These are phyloP conservation scores for Pyronema domesticum DNA, from an alignment of 495 filamentous ascomycete species.

Conservation along the genomic window DNA sequence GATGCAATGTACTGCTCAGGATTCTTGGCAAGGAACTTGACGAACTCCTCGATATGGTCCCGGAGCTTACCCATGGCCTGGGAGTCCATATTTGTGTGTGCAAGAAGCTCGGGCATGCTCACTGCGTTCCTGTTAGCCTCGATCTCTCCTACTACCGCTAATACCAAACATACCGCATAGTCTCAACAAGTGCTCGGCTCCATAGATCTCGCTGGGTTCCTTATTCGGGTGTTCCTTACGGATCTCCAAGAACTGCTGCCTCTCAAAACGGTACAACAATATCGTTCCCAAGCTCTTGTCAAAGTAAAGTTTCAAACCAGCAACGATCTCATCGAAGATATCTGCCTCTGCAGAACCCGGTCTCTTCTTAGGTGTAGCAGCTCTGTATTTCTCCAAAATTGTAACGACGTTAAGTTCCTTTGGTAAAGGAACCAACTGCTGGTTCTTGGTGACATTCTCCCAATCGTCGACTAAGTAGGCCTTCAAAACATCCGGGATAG, in stretches of 20 bases:
- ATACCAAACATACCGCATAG: conserved; percentile 51
- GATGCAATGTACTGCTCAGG: conserved; percentile 54
- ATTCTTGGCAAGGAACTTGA: conserved; percentile 60
- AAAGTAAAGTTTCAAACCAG: conserved; percentile 79
- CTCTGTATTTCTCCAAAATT: conserved; percentile 63
- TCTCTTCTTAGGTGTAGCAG: conserved; percentile 44
- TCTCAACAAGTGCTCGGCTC: conserved; percentile 74
- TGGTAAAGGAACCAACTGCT: conserved; percentile 68
- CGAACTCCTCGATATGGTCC: conserved; percentile 69
- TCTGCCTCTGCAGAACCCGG: conserved; percentile 51
- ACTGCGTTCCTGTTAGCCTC: conserved; percentile 34
- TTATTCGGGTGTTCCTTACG: conserved; percentile 40
- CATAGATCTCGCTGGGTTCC: conserved; percentile 61
- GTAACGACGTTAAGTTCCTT: conserved; percentile 51
- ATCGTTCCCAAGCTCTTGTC: conserved; percentile 70
- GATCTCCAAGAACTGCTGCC: conserved; percentile 62
- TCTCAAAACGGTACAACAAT: conserved; percentile 82
- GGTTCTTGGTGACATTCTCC: conserved; percentile 94
- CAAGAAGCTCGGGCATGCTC: conserved; percentile 77
- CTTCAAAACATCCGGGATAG: conserved; percentile 71
- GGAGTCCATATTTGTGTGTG: conserved; percentile 92
- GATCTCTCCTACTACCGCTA: neutral
- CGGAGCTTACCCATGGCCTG: conserved; percentile 72
- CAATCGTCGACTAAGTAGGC: conserved; percentile 89
- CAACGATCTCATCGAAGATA: conserved; percentile 72